Percentiles rank a stretch among this genome's conserved stretches.
These are phyloP conservation scores for Geum urbanum DNA, from an alignment of 306 rosid genomes.

Conservation along the genomic window DNA sequence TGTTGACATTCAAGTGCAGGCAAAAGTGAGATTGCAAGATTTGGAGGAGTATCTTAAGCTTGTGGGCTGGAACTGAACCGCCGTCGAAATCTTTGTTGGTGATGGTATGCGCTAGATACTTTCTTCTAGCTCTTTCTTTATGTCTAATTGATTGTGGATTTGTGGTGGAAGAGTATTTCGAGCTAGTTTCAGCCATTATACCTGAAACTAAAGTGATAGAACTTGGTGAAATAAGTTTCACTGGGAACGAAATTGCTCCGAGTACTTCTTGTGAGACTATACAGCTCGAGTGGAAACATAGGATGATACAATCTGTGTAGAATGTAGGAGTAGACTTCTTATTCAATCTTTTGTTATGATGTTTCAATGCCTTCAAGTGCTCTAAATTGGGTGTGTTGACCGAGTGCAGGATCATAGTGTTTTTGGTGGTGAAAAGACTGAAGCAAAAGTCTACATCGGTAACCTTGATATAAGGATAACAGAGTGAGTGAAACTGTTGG, in stretches of 20 bases:
- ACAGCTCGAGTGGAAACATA: background rate
- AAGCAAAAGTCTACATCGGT: constrained; percentile 73
- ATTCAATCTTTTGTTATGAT: background rate
- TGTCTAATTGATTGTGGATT: background rate
- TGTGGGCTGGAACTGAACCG: constrained; percentile 6
- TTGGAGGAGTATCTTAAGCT: constrained; percentile 1
- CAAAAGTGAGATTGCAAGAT: background rate
- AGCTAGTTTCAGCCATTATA: background rate
- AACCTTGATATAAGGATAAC: constrained; percentile 90
- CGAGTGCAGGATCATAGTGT: constrained; percentile 58
- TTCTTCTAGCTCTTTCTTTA: background rate
- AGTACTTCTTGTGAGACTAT: background rate
- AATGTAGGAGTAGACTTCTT: background rate
- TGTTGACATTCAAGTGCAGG: constrained; percentile 10
- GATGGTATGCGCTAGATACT: constrained; percentile 20
- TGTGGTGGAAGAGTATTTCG: background rate
- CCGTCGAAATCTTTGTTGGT: background rate
- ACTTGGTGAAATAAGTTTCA: background rate
- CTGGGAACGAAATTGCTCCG: background rate
- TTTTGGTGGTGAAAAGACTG: constrained; percentile 57
- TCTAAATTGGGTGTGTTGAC: background rate
- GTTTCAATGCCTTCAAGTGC: background rate
- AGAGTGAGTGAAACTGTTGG: constrained; percentile 52
- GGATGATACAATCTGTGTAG: background rate
- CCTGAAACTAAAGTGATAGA: background rate